phyloP scores from a whole-genome alignment of 108 stramenopile genomes.

The Fragilaria crotonensis region DNA sequence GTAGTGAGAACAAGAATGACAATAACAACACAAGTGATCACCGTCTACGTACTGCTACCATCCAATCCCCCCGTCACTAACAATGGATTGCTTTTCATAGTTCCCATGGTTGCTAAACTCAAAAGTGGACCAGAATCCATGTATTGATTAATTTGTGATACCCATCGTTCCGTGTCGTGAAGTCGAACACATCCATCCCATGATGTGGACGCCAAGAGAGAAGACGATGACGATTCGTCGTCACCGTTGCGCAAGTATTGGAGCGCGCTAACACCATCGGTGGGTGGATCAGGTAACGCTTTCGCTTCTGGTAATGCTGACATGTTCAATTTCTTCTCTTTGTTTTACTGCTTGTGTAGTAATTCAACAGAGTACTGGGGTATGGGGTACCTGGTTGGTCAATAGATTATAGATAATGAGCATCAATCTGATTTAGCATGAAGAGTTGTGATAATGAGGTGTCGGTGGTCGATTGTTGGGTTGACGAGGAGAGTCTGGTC shows the following conservation, averaged over 20 bases:
- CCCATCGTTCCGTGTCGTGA: constrained; percentile 43
- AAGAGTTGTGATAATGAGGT: no score
- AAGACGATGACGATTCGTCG: no score
- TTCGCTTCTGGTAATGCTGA: constrained; percentile 51
- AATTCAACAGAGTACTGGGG: no score
- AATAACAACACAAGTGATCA: constrained; percentile 6
- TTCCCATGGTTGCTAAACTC: constrained; percentile 30
- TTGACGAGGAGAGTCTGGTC: no score
- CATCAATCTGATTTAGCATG: no score
- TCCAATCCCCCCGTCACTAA: constrained; percentile 64
- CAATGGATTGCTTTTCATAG: constrained; percentile 1
- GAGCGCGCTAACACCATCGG: constrained; percentile 77
- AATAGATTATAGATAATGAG: no score
- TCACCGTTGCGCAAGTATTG: constrained; percentile 21
- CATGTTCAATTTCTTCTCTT: no score
- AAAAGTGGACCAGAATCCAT: constrained; percentile 74
- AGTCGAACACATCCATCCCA: constrained; percentile 75
- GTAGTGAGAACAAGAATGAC: constrained; percentile 3
- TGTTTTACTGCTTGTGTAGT: no score
- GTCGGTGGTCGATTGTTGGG: no score
- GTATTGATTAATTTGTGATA: constrained; percentile 16
- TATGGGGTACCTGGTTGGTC: no score
- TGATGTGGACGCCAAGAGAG: constrained; percentile 49
- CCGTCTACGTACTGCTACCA: constrained; percentile 30
- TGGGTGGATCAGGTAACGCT: constrained; percentile 51